Percentiles rank a stretch among this genome's conserved stretches.
Conservation (phyloP, 2,329 filamentous ascomycete species). For the Cladobotryum mycophilum region DNA sequence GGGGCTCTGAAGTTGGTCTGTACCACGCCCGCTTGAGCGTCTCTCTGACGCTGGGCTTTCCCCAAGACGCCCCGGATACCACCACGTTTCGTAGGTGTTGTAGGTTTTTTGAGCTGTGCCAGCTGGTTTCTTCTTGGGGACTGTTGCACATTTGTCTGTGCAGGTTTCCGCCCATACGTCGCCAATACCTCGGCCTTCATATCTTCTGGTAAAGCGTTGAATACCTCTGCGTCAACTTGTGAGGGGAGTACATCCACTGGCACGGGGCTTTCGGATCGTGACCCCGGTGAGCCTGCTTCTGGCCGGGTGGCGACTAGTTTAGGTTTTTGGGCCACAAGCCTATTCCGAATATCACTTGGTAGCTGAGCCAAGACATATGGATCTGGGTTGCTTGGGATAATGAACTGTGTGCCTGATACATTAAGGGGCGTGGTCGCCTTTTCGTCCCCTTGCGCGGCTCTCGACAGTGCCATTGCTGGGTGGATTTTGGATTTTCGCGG, state of each 20-base stretch:
- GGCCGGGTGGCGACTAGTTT: constrained; percentile 15
- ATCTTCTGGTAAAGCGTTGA: constrained; percentile 76
- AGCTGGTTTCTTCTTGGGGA: constrained; percentile 53
- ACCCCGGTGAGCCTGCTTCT: constrained; percentile 24
- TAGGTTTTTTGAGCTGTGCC: constrained; percentile 45
- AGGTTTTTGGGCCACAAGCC: constrained; percentile 56
- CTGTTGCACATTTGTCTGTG: constrained; percentile 35
- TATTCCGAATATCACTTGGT: constrained; percentile 73
- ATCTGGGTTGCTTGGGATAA: constrained; percentile 79
- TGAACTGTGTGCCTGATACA: constrained; percentile 80
- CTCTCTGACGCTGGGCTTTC: constrained; percentile 45
- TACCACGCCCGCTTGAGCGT: constrained; percentile 54
- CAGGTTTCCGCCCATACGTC: constrained; percentile 50
- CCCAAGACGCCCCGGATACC: constrained; percentile 34
- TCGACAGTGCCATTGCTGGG: constrained; percentile 46
- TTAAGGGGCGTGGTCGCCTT: constrained; percentile 66
- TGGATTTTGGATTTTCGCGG: constrained; percentile 48
- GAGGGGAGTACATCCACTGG: constrained; percentile 52
- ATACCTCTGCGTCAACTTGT: constrained; percentile 78
- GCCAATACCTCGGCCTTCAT: constrained; percentile 77
- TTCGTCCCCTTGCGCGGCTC: constrained; percentile 42
- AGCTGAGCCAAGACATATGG: constrained; percentile 75
- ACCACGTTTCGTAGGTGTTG: constrained; percentile 62
- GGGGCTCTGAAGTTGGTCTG: constrained; percentile 66
- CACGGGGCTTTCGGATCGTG: constrained; percentile 35